These are phyloP conservation scores for Sporobolomyces roseus DNA, from an alignment of 768 basidiomycete species.

Conservation along the genomic window DNA sequence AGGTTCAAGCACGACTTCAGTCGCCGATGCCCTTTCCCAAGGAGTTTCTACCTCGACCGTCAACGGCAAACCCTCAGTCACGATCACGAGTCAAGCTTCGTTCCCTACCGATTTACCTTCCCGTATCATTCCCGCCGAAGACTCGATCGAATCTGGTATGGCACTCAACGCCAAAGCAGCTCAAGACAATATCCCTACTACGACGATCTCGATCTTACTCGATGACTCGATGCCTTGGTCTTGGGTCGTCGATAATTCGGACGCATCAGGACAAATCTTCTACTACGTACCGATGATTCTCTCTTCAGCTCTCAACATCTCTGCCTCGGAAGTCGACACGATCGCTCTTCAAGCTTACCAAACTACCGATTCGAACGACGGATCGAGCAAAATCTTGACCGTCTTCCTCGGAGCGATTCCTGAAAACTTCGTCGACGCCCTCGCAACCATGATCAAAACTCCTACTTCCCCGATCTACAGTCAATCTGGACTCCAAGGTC, in stretches of 20 bases:
- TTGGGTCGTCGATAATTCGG: slow-evolving; percentile 60
- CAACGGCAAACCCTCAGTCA: slow-evolving; percentile 33
- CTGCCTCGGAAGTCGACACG: slow-evolving; percentile 51
- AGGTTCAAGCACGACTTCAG: slow-evolving; percentile 1
- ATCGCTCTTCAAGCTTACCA: slow-evolving; percentile 67
- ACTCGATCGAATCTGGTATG: slow-evolving; percentile 3
- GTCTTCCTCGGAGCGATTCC: slow-evolving; percentile 72
- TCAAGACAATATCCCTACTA: slow-evolving; percentile 39
- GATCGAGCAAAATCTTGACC: slow-evolving; percentile 60
- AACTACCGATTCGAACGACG: slow-evolving; percentile 54
- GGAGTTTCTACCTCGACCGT: slow-evolving; percentile 29
- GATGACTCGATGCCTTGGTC: slow-evolving; percentile 61
- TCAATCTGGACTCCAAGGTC: slow-evolving; percentile 29
- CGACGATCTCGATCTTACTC: slow-evolving; percentile 65
- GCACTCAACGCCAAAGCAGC: slow-evolving; percentile 11
- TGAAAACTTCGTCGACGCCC: slow-evolving; percentile 55
- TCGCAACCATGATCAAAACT: slow-evolving; percentile 52
- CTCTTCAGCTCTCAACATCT: slow-evolving; percentile 53
- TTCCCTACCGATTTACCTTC: slow-evolving; percentile 45
- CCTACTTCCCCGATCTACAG: slow-evolving; percentile 41
- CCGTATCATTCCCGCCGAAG: slow-evolving; percentile 43
- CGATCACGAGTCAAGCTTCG: slow-evolving; percentile 35
- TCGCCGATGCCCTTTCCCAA: slow-evolving; percentile 1
- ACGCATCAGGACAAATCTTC: slow-evolving; percentile 73
- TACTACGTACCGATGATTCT: slow-evolving; percentile 61